These are phyloP conservation scores for Candida sanyiensis DNA, from an alignment of 805 yeast species.

Conservation along the genomic window DNA sequence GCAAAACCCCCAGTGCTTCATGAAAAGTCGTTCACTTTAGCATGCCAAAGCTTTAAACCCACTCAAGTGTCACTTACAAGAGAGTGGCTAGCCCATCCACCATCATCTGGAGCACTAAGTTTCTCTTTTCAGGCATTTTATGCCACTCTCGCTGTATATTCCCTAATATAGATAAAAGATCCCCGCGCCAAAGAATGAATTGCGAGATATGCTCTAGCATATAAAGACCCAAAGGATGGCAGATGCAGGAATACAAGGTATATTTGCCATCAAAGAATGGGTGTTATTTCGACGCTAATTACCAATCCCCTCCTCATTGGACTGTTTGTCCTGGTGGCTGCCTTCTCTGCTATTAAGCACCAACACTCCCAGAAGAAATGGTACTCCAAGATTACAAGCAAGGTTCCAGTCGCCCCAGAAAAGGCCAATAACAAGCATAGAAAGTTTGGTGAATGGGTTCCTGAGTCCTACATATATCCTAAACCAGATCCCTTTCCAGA, in stretches of 20 bases:
- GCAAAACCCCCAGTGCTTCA: too few species aligned
- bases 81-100: too few species aligned
- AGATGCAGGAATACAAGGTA: neutral
- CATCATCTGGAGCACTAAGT: neutral
- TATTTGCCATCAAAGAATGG: constrained; percentile 1
- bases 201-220: too few species aligned
- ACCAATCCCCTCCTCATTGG: neutral
- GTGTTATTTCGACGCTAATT: neutral
- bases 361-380: constrained; percentile 4
- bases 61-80: too few species aligned
- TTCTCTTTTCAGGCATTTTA: neutral
- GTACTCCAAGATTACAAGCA: constrained; percentile 2
- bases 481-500: constrained; percentile 38
- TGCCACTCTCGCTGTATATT: constrained; percentile 1
- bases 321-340: neutral
- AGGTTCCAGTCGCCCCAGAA: constrained; percentile 29
- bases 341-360: neutral
- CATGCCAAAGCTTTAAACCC: too few species aligned
- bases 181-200: neutral
- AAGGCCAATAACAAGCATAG: constrained; percentile 41
- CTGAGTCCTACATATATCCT: constrained; percentile 48
- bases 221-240: neutral
- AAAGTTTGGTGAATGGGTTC: constrained; percentile 45
- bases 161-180: constrained; percentile 5
- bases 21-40: too few species aligned